These are phyloP conservation scores for Sphaerulina vaccinii DNA, from an alignment of 2,329 filamentous ascomycete genomes.

Conservation along the genomic window DNA sequence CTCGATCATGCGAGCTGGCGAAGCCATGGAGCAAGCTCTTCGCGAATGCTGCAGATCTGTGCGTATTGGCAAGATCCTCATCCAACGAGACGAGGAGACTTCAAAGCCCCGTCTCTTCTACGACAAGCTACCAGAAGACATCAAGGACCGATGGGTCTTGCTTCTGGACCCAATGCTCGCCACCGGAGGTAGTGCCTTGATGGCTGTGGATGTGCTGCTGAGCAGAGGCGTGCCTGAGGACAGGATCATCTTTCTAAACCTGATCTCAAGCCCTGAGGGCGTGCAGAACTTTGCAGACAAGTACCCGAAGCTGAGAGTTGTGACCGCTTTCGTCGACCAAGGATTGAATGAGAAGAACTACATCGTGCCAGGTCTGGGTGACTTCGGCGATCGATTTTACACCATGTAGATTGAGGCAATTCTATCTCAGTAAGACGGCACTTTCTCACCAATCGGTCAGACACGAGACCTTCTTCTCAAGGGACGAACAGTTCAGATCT, in stretches of 20 bases:
- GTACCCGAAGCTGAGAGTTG: conserved; percentile 84
- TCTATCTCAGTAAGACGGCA: no score
- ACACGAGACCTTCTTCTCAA: not conserved
- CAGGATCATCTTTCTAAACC: conserved; percentile 90
- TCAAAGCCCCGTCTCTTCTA: conserved; percentile 91
- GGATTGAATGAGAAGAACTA: conserved; percentile 98
- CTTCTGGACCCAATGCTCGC: conserved; percentile 99
- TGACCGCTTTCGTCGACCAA: conserved; percentile 94
- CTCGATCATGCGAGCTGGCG: conserved; percentile 95
- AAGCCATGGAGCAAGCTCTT: conserved; percentile 97
- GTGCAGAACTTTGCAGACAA: conserved; percentile 83
- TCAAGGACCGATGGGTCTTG: conserved; percentile 87
- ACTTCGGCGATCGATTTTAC: conserved; percentile 95
- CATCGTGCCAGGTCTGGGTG: conserved; percentile 88
- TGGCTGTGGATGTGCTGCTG: conserved; percentile 93
- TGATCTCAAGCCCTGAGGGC: conserved; percentile 95
- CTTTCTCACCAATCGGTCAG: no score
- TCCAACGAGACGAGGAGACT: conserved; percentile 96
- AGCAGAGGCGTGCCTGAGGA: conserved; percentile 90
- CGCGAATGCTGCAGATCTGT: conserved; percentile 97
- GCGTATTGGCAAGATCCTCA: conserved; percentile 95
- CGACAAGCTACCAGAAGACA: conserved; percentile 94
- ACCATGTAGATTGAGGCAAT: conserved; percentile 63
- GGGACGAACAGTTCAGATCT: not conserved
- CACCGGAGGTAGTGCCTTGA: conserved; percentile 94